Conservation (phyloP, 768 basidiomycete genomes). For the Leccinum sublutescens region DNA sequence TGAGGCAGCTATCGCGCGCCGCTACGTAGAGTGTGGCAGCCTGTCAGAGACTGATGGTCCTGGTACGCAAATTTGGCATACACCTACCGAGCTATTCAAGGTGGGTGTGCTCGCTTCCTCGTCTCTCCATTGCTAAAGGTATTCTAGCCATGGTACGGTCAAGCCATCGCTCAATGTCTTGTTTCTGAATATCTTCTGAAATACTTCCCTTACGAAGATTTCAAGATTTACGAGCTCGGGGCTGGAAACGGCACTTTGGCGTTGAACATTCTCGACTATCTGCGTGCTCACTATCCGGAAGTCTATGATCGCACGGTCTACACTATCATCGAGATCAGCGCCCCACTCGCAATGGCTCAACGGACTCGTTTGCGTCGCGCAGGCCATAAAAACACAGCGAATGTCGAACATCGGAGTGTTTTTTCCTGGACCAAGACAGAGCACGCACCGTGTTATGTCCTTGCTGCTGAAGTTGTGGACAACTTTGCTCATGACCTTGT, state of each 20-base stretch:
- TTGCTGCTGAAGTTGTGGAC: constrained; percentile 97
- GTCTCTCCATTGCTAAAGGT: constrained; percentile 8
- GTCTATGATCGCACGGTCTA: constrained; percentile 93
- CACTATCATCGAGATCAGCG: constrained; percentile 93
- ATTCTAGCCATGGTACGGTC: constrained; percentile 88
- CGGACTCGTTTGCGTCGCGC: constrained; percentile 55
- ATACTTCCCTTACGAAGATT: constrained; percentile 94
- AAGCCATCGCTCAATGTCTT: constrained; percentile 84
- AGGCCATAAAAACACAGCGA: constrained; percentile 46
- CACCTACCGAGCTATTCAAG: constrained; percentile 96
- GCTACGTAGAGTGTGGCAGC: constrained; percentile 70
- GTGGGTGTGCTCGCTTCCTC: constrained; percentile 38
- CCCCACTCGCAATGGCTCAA: constrained; percentile 72
- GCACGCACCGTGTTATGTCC: constrained; percentile 83
- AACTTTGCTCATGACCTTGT: constrained; percentile 97
- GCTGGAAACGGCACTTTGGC: constrained; percentile 98
- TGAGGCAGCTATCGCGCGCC: constrained; percentile 72
- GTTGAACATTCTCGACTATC: constrained; percentile 78
- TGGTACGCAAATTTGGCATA: constrained; percentile 96
- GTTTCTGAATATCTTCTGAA: constrained; percentile 91
- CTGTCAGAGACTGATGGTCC: constrained; percentile 59
- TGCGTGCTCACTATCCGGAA: constrained; percentile 77
- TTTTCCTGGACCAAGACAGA: constrained; percentile 81
- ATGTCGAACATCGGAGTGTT: constrained; percentile 72
- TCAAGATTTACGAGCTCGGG: constrained; percentile 95